A percentile compares a stretch with the other conserved stretches of the same genome.
Evolutionary conservation across 2,329 filamentous ascomycete species (phyloP).

Genomic region (Microsporum ferrugineum): DNA sequence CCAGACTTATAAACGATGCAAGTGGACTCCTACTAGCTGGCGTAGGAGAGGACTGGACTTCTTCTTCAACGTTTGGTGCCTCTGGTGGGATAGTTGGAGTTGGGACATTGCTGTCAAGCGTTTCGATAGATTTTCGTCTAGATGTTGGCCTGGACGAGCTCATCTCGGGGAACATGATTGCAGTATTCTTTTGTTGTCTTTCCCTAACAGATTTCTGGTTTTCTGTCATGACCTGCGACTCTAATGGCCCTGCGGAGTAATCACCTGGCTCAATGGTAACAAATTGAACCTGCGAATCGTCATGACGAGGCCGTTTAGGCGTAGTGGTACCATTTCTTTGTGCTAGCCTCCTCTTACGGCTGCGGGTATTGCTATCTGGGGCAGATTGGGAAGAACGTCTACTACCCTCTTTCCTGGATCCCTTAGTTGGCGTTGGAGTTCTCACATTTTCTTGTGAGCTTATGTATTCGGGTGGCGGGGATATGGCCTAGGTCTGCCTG

Average conservation of each 20-base stretch:
- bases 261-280: slow-evolving; percentile 52
- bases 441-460: slow-evolving; percentile 41
- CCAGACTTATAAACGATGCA: slow-evolving; percentile 6
- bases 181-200: slow-evolving; percentile 53
- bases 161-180: slow-evolving; percentile 57
- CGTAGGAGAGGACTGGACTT: slow-evolving; percentile 43
- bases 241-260: slow-evolving; percentile 37
- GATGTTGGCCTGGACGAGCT: slow-evolving; percentile 36
- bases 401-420: not conserved
- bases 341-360: not conserved
- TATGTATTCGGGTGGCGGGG: slow-evolving; percentile 27
- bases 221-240: slow-evolving; percentile 67
- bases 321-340: slow-evolving; percentile 21
- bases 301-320: slow-evolving; percentile 53
- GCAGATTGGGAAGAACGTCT: slow-evolving; percentile 9
- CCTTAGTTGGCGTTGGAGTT: not conserved
- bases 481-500: slow-evolving; percentile 9
- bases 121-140: slow-evolving; percentile 16
- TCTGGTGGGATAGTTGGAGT: slow-evolving; percentile 29
- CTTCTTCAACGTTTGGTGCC: slow-evolving; percentile 33
- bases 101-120: slow-evolving; percentile 23
- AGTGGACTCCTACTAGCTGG: slow-evolving; percentile 28
- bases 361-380: not conserved
- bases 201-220: slow-evolving; percentile 67
- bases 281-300: slow-evolving; percentile 74